Percentiles rank a stretch among this genome's conserved stretches.
These are phyloP conservation scores for Aspergillus piperis DNA, from an alignment of 2,329 filamentous ascomycete genomes.

Conservation along the genomic window DNA sequence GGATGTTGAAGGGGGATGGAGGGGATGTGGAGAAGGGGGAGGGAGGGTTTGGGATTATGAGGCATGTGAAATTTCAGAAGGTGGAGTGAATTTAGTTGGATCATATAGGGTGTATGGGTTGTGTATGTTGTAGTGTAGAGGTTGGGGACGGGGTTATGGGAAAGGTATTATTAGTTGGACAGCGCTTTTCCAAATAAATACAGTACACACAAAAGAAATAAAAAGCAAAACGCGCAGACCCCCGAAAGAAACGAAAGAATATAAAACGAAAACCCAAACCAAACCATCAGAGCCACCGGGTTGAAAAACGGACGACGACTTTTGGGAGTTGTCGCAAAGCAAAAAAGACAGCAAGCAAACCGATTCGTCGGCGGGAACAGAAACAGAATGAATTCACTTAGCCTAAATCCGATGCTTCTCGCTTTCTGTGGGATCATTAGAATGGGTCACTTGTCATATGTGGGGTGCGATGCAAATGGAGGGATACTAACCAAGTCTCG, in stretches of 20 bases:
- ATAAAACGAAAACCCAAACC: slow-evolving; percentile 16
- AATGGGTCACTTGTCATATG: slow-evolving; percentile 13
- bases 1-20: slow-evolving; percentile 37
- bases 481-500: slow-evolving; percentile 72
- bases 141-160: background rate
- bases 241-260: slow-evolving; percentile 14
- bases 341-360: slow-evolving; percentile 19
- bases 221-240: slow-evolving; percentile 13
- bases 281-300: slow-evolving; percentile 22
- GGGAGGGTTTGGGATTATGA: slow-evolving; percentile 45
- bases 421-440: slow-evolving; percentile 58
- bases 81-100: background rate
- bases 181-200: slow-evolving; percentile 32
- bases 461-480: background rate
- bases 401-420: slow-evolving; percentile 71
- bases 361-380: slow-evolving; percentile 25
- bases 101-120: too few relatives aligned
- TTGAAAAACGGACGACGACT: slow-evolving; percentile 15
- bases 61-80: background rate
- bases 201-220: slow-evolving; percentile 34
- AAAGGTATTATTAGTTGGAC: slow-evolving; percentile 8
- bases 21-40: slow-evolving; percentile 45
- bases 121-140: too few relatives aligned
- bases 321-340: slow-evolving; percentile 10
- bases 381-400: slow-evolving; percentile 13